Evolutionary conservation across 2,329 filamentous ascomycete genomes (phyloP).

Genomic region (Ophiostoma ulmi): DNA sequence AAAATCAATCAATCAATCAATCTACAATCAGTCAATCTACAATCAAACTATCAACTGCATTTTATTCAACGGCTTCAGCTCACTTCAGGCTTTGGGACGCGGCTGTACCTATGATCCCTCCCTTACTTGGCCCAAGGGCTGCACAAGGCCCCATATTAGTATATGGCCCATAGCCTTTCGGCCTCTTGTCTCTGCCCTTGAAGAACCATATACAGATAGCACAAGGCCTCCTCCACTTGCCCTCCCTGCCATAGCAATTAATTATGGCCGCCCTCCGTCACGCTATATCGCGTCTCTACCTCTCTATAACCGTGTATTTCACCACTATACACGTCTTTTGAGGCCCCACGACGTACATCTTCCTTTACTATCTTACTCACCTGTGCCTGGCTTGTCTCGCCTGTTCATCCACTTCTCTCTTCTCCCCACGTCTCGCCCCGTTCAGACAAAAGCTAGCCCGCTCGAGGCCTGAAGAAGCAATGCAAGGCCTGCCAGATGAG

Average conservation of each 20-base stretch:
- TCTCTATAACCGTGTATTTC: not conserved
- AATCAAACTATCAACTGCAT: not conserved
- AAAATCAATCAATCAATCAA: not conserved
- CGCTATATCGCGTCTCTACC: slow-evolving; percentile 14
- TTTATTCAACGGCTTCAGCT: not conserved
- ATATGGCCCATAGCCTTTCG: slow-evolving; percentile 1
- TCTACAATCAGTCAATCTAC: not conserved
- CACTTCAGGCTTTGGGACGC: slow-evolving; percentile 1
- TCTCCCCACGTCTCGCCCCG: slow-evolving; percentile 7
- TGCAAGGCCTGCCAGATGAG: slow-evolving; percentile 3
- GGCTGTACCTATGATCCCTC: slow-evolving; percentile 4
- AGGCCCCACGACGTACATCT: not conserved
- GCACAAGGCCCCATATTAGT: not conserved
- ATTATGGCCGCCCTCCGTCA: slow-evolving; percentile 17
- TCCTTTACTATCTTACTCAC: not conserved
- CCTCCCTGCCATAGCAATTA: slow-evolving; percentile 19
- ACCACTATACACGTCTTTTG: not conserved
- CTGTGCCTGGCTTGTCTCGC: slow-evolving; percentile 9
- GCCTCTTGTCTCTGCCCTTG: slow-evolving; percentile 16
- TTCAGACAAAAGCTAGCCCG: not conserved
- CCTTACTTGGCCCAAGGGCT: slow-evolving; percentile 12
- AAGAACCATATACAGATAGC: slow-evolving; percentile 7
- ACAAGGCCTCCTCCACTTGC: not conserved
- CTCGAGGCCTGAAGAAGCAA: slow-evolving; percentile 2
- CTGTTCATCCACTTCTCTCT: not conserved